Evolutionary conservation across 305 asterid species (phyloP), one percentile per base, ranked within the genome.

Genomic region (Fraxinus floribunda): DNA sequence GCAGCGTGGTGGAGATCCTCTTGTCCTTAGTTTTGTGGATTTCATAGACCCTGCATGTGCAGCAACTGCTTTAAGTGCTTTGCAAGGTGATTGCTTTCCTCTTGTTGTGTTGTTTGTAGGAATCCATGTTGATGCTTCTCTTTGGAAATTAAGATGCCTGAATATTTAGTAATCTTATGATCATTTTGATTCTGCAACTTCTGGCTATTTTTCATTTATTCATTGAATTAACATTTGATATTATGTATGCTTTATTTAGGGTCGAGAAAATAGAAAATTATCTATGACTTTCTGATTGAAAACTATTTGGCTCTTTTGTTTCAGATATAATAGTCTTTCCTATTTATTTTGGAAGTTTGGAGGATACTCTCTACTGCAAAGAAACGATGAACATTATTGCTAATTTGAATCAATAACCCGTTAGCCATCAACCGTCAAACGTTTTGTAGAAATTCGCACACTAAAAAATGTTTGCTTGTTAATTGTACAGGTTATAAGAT

Each of bases 1-100:
- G 87, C 89, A 90, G 91, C 89, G 89, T 20, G 88, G 89, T 81
- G 90, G 93, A 78, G 91, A 90, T 84, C 88, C 87, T 72, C 86
- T 90, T 38, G 79, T 90, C 70, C 90, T 90, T 80, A 82, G 90
- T 80, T 90, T 90, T 81, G 93, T 90, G 79, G 93, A 90, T 88
- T 90, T 90, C 22, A 57, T 71, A 1, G 87, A 84, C 46, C 83
- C 92, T 18, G 89, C 91, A 2, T 89, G 92, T 84, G 92, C 92
- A 75, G 91, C 92, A 34, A 88, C 92, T 75, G 90, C 92, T 77
- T 80, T 90, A 83, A 87, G 87, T 77, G 89, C 90, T 32, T 74
- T 90, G 83, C 93, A 88, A 88, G 93, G 91, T 90, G 77, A 85
- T 71, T 20, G 5, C 82, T 26, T 82, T 29, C 49, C 44, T 55